phyloP scores from a whole-genome alignment of 2,329 filamentous ascomycete species.

The Pleurostoma richardsiae region DNA sequence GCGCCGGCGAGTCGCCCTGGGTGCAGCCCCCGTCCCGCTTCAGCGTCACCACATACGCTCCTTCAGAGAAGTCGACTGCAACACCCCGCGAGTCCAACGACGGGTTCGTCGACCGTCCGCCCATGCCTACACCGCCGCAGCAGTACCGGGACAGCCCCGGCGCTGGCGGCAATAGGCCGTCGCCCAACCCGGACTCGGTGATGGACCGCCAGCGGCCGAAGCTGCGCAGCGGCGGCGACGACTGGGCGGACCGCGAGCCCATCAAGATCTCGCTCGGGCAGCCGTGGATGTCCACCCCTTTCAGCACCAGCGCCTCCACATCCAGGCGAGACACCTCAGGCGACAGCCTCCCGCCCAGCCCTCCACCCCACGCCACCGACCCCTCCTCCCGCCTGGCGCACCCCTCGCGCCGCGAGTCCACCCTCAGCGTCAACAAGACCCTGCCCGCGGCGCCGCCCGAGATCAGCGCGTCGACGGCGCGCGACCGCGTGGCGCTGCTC shows the following conservation, averaged over 20 bases:
- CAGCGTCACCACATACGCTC: conserved; percentile 58
- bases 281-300: conserved; percentile 22
- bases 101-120: conserved; percentile 24
- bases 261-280: conserved; percentile 28
- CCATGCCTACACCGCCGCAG: conserved; percentile 28
- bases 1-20: conserved; percentile 24
- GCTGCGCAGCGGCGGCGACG: conserved; percentile 17
- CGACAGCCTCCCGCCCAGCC: background rate
- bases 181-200: conserved; percentile 20
- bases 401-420: conserved; percentile 21
- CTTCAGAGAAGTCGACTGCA: conserved; percentile 35
- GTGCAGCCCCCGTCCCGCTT: conserved; percentile 55
- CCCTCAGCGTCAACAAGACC: conserved; percentile 43
- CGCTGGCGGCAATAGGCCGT: conserved; percentile 1
- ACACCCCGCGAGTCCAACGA: conserved; percentile 32
- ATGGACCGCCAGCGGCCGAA: conserved; percentile 32
- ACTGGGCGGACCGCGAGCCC: conserved; percentile 15
- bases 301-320: conserved; percentile 6
- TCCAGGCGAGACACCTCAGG: background rate
- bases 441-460: conserved; percentile 60
- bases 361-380: background rate
- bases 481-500: conserved; percentile 62
- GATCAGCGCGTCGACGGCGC: conserved; percentile 35
- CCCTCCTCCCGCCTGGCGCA: background rate
- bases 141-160: conserved; percentile 18